Evolutionary conservation across 2,329 filamentous ascomycete genomes (phyloP), one percentile per base, ranked within the genome.

Genomic region (Claviceps pusilla): DNA sequence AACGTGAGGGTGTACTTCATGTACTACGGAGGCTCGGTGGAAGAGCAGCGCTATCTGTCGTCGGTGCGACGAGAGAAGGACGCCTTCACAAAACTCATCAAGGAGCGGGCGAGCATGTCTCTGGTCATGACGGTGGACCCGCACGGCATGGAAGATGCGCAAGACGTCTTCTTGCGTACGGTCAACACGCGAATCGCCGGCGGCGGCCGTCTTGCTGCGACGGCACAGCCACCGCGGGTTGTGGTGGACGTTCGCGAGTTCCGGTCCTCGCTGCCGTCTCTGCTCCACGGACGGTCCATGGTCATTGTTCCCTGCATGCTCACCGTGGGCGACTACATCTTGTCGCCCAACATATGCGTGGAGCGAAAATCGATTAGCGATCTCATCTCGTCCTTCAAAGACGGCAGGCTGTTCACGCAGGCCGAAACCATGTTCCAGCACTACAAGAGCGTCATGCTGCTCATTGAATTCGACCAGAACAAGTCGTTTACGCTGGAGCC

Each of bases 401-500:
- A 95, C 66, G 93, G 93, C 12, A 84, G 93, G 2, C 78, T 98
- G 14, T 98, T 89, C 73, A 87, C 82, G 61, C 93, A 98, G 73
- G 86, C 86, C 45, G 91, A 97, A 69, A 83, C 86, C 50, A 97
- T 98, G 91, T 85, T 94, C 56, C 82, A 88, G 66, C 84, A 97
- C 71, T 98, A 98, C 78, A 86, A 86, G 64, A 83, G 71, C 59
- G 86, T 89, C 0, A 87, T 97, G 80, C 81, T 98, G 7, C 80
- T 98, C 48, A 97, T 98, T 64, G 93, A 98, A 69, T 98, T 98
- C 67, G 90, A 96, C 66, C 87, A 95, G 66, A 91, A 95, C 72
- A 96, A 95, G 68, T 91, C 88, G 4, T 98, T 98, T 69, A 97
- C 90, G 0, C 82, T 98, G 16, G 93, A 91, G 67, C 86, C 86